Evolutionary conservation across 345 rosid genomes (phyloP), one percentile per base, ranked within the genome.

Genomic region (Eucalyptus brandiana): DNA sequence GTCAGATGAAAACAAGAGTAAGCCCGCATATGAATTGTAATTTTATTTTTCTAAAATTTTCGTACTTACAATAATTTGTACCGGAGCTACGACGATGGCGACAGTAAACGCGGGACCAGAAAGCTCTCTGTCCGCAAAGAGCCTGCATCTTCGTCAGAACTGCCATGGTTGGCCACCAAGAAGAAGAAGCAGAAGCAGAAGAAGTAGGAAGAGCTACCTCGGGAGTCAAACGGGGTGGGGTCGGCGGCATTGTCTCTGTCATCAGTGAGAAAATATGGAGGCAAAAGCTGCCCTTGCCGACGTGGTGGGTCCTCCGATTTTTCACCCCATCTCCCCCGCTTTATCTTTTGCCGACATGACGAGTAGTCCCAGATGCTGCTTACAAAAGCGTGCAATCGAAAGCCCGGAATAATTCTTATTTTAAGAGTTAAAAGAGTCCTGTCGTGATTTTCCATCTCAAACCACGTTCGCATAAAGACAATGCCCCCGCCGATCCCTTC

Each of bases 241-340:
- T 18, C 24, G 44, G 21, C 21, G 80, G 44, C 80, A 18, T 72
- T 9, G 2, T 34, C 81, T 69, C 4, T 1, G 44, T 69, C 81
- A 3, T 72, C 5, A 34, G 21, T 6, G 26, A 72, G 14, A 19
- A 5, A 34, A 37, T 9, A 34, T 34, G 81, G 4, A 60, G 11
- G 13, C 1, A 12, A 12, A 50, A 90, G 87, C 93, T 95, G 96
- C 96, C 96, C 88, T 86, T 86, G 62, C 87, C 87, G 87, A 86
- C 87, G 3, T 6, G 87, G 34, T 86, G 42, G 44, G 32, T 13
- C 62, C 13, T 49, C 18, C 32, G 2, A 42, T 18, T n/a, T 37
- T 24, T 2, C 23, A 5, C 60, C 30, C 87, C 19, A 14, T 14
- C 45, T 16, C 58, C 34, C 21, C 60, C 11, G 6, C 6, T 86